Evolutionary conservation across 768 basidiomycete genomes (phyloP).

Genomic region (Paxillus ammoniavirescens): DNA sequence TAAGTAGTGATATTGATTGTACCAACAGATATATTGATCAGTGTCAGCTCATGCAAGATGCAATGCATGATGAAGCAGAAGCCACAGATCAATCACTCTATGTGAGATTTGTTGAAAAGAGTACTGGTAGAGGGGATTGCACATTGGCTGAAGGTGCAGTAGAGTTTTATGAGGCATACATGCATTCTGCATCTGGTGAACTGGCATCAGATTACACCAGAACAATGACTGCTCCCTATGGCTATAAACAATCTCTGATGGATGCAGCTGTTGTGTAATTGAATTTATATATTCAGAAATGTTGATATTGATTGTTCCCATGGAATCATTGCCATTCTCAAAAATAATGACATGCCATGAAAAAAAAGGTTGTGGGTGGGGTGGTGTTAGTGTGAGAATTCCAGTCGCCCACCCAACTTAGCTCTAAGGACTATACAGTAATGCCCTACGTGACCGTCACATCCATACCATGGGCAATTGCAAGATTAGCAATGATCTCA

Average conservation of each 20-base stretch:
- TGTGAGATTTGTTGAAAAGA: constrained; percentile 47
- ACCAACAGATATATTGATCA: constrained; percentile 67
- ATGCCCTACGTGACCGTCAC: too few relatives aligned
- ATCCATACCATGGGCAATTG: too few relatives aligned
- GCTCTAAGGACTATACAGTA: too few relatives aligned
- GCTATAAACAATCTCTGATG: constrained; percentile 22
- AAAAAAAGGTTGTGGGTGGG: too few relatives aligned
- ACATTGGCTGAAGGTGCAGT: constrained; percentile 9
- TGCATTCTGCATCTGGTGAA: constrained; percentile 12
- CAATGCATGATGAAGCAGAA: constrained; percentile 52
- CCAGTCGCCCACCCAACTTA: too few relatives aligned
- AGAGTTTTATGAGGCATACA: constrained; percentile 20
- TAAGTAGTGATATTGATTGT: background rate
- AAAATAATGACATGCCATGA: too few relatives aligned
- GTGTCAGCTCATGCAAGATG: constrained; percentile 61
- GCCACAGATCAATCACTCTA: constrained; percentile 60
- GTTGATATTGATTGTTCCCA: too few relatives aligned
- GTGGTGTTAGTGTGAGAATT: too few relatives aligned
- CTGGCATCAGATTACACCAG: background rate
- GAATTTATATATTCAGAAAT: too few relatives aligned
- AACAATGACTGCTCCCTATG: background rate
- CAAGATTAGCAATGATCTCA: too few relatives aligned
- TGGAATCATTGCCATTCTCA: too few relatives aligned
- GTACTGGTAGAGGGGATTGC: constrained; percentile 17
- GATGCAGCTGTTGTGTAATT: constrained; percentile 4